These are phyloP conservation scores for Vigna hirtella DNA, from an alignment of 306 rosid genomes.

Conservation along the genomic window DNA sequence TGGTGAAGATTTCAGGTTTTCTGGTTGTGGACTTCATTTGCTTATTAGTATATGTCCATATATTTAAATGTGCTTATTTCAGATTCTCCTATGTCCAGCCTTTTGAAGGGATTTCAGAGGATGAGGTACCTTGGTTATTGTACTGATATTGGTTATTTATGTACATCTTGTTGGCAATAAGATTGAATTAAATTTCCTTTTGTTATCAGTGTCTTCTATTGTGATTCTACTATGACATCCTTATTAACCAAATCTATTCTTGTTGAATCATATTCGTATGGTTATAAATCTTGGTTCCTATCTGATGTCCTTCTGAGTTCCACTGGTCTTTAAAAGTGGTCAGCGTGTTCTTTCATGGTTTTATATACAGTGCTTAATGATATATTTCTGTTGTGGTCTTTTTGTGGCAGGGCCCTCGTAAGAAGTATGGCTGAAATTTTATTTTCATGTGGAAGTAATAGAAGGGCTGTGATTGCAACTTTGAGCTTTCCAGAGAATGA, in stretches of 20 bases:
- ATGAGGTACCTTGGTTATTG: constrained; percentile 63
- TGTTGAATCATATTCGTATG: constrained; percentile 20
- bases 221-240: constrained; percentile 16
- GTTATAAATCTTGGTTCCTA: background rate
- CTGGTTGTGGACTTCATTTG: constrained; percentile 33
- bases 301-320: constrained; percentile 7
- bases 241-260: constrained; percentile 35
- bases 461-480: constrained; percentile 79
- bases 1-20: constrained; percentile 12
- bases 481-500: constrained; percentile 61
- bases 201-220: constrained; percentile 34
- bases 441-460: constrained; percentile 79
- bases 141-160: constrained; percentile 33
- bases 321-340: constrained; percentile 30
- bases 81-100: constrained; percentile 44
- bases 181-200: constrained; percentile 41
- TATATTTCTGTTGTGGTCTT: constrained; percentile 39
- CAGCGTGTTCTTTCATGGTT: constrained; percentile 37
- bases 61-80: constrained; percentile 26
- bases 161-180: constrained; percentile 35
- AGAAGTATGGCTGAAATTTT: constrained; percentile 92
- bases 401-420: constrained; percentile 73
- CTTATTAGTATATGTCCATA: constrained; percentile 28
- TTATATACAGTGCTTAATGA: constrained; percentile 27
- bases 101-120: constrained; percentile 59